A percentile compares a stretch with the other conserved stretches of the same genome.
Evolutionary conservation across 2,329 filamentous ascomycete genomes (phyloP).

Genomic region (Pseudopyrenochaeta lycopersici): DNA sequence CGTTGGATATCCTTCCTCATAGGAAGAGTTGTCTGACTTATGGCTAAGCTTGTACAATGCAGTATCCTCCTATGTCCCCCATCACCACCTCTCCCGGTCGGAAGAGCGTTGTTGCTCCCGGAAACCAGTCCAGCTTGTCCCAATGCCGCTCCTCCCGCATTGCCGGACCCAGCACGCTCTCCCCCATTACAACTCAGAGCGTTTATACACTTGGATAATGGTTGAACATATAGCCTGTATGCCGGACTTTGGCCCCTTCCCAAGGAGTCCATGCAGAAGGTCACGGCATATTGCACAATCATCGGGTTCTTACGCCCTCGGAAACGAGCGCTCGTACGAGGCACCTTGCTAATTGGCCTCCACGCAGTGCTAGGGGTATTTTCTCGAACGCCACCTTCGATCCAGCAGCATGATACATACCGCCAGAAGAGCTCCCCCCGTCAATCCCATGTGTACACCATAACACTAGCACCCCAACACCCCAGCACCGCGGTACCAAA

Average conservation of each 20-base stretch:
- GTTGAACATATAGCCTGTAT: not conserved
- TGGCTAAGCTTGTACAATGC: slow-evolving; percentile 21
- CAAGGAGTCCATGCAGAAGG: not conserved
- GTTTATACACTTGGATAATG: not conserved
- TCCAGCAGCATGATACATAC: not conserved
- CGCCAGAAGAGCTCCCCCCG: slow-evolving; percentile 8
- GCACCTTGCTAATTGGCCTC: not conserved
- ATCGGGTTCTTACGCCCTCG: not conserved
- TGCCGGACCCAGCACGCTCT: not conserved
- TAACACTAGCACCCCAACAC: slow-evolving; percentile 9
- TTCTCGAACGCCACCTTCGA: slow-evolving; percentile 1
- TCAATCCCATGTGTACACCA: slow-evolving; percentile 9
- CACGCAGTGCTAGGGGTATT: not conserved
- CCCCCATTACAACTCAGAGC: too few relatives aligned
- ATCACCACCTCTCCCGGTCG: not conserved
- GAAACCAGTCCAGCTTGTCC: not conserved
- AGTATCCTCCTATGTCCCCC: slow-evolving; percentile 2
- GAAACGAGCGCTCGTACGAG: not conserved
- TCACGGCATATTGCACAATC: not conserved
- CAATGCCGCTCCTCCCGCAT: not conserved
- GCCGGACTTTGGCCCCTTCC: too few relatives aligned
- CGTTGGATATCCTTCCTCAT: slow-evolving; percentile 21
- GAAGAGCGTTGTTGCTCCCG: not conserved
- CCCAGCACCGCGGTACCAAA: slow-evolving; percentile 18
- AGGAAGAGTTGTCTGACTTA: slow-evolving; percentile 13